These are phyloP conservation scores for Fusarium mangiferae DNA, from an alignment of 2,329 filamentous ascomycete genomes.

Conservation along the genomic window DNA sequence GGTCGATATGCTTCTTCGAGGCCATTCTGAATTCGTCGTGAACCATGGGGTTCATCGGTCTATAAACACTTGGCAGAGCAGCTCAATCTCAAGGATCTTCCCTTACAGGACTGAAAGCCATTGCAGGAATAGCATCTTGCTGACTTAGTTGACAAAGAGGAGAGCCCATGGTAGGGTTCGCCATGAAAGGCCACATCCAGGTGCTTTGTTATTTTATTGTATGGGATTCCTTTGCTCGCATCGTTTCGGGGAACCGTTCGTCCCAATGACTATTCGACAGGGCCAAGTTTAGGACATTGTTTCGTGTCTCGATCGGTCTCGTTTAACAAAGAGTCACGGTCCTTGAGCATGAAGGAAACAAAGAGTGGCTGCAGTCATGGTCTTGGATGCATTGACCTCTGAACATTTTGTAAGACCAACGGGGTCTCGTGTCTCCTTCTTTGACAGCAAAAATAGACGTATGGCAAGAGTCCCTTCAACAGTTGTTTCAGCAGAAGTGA, in stretches of 20 bases:
- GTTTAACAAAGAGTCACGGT: conserved; percentile 16
- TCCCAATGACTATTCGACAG: not conserved
- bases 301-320: not conserved
- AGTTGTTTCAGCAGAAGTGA: not conserved
- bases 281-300: not conserved
- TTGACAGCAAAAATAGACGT: conserved; percentile 28
- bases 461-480: not conserved
- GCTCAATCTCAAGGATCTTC: not conserved
- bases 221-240: not conserved
- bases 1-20: conserved; percentile 8
- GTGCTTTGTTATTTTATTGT: conserved; percentile 10
- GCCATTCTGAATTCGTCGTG: not conserved
- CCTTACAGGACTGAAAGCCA: not conserved
- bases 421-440: conserved; percentile 25
- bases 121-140: conserved; percentile 21
- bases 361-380: conserved; percentile 6
- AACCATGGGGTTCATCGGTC: not conserved
- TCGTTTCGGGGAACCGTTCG: not conserved
- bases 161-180: not conserved
- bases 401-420: not conserved
- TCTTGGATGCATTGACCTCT: conserved; percentile 7
- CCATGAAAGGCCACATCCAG: not conserved
- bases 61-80: conserved; percentile 2
- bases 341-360: not conserved
- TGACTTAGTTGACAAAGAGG: conserved; percentile 21